Percentiles rank a stretch among this genome's conserved stretches.
These are phyloP conservation scores for Dispira parvispora DNA, from an alignment of 192 early-diverging fungal species.

Conservation along the genomic window DNA sequence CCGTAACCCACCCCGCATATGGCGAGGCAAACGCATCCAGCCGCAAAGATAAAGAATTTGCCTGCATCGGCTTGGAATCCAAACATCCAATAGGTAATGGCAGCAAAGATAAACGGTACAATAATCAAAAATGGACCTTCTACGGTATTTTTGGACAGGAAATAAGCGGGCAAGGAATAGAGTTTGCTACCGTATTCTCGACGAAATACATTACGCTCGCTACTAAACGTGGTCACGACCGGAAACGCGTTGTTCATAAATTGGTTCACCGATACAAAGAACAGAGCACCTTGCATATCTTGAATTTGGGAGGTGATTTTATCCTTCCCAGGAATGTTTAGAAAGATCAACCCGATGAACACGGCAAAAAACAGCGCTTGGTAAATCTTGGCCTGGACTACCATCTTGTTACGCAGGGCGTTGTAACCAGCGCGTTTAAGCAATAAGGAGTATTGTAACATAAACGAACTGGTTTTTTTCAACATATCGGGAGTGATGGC, in stretches of 20 bases:
- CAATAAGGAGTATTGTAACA: slow-evolving; percentile 25
- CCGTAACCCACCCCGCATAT: slow-evolving; percentile 35
- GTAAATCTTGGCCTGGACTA: slow-evolving; percentile 24
- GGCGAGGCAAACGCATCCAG: slow-evolving; percentile 16
- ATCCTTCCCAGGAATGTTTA: slow-evolving; percentile 23
- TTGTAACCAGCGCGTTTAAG: slow-evolving; percentile 24
- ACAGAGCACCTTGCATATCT: slow-evolving; percentile 33
- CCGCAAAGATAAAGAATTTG: slow-evolving; percentile 26
- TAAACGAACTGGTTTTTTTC: slow-evolving; percentile 15
- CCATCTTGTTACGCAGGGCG: slow-evolving; percentile 29
- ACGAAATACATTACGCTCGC: slow-evolving; percentile 33
- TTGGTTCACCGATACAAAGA: slow-evolving; percentile 28
- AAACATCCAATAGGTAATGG: slow-evolving; percentile 35
- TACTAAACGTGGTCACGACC: slow-evolving; percentile 31
- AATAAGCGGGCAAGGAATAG: slow-evolving; percentile 36
- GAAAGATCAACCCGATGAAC: slow-evolving; percentile 33
- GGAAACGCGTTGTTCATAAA: slow-evolving; percentile 26
- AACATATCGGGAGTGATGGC: slow-evolving; percentile 17
- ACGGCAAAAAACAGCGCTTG: slow-evolving; percentile 31
- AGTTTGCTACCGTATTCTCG: slow-evolving; percentile 37
- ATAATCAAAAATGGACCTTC: slow-evolving; percentile 35
- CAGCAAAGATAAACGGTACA: slow-evolving; percentile 24
- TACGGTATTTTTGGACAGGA: slow-evolving; percentile 32
- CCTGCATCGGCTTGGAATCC: slow-evolving; percentile 24
- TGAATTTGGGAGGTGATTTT: slow-evolving; percentile 20